Conservation (phyloP, 2,329 filamentous ascomycete genomes). For the Fusarium agapanthi region DNA sequence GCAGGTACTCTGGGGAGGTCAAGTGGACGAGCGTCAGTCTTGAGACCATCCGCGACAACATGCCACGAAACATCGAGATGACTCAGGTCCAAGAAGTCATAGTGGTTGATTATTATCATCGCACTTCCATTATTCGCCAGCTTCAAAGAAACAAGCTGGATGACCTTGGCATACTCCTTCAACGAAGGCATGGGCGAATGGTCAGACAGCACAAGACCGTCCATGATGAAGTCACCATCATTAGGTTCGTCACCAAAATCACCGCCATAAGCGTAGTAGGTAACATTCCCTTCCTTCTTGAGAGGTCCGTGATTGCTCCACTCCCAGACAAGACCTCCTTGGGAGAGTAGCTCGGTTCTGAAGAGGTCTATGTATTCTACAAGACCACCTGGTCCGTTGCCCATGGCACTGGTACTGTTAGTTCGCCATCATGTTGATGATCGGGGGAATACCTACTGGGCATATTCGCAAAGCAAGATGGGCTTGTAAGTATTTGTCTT, state of each 20-base stretch:
- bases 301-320: slow-evolving; percentile 63
- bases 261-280: slow-evolving; percentile 60
- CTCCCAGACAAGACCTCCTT: slow-evolving; percentile 74
- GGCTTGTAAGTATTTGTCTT: slow-evolving; percentile 53
- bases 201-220: slow-evolving; percentile 52
- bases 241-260: slow-evolving; percentile 70
- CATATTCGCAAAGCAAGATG: slow-evolving; percentile 64
- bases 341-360: slow-evolving; percentile 57
- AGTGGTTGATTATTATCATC: background rate
- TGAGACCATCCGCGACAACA: background rate
- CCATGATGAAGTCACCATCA: slow-evolving; percentile 67
- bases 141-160: slow-evolving; percentile 2
- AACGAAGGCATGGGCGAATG: slow-evolving; percentile 13
- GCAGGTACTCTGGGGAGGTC: background rate
- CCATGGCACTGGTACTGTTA: slow-evolving; percentile 63
- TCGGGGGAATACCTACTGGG: slow-evolving; percentile 45
- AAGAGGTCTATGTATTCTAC: slow-evolving; percentile 75
- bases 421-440: fast-evolving
- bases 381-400: slow-evolving; percentile 73
- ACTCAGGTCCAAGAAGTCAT: slow-evolving; percentile 14
- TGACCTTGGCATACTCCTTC: slow-evolving; percentile 22
- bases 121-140: background rate
- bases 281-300: background rate
- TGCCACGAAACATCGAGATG: slow-evolving; percentile 20
- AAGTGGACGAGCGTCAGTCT: background rate